Evolutionary conservation across 148 eudicot species (phyloP).

Genomic region (Drosera capensis): DNA sequence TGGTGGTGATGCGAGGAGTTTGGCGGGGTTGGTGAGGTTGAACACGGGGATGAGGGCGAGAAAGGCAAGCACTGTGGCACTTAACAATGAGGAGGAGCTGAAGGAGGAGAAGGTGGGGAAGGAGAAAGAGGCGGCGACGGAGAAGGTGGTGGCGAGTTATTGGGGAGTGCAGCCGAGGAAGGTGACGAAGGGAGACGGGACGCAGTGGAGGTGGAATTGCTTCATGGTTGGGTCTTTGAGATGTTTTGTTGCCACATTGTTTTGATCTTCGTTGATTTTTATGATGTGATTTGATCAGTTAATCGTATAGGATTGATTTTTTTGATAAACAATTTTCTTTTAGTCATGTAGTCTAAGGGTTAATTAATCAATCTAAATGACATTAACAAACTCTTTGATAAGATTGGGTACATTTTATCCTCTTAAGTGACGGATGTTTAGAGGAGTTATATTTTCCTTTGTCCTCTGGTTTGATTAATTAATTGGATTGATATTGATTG

Average conservation of each 20-base stretch:
- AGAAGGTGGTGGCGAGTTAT: conserved; percentile 26
- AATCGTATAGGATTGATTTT: not conserved
- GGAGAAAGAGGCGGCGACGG: conserved; percentile 7
- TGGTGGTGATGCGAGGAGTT: conserved; percentile 10
- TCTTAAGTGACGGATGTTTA: not conserved
- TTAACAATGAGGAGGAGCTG: conserved; percentile 9
- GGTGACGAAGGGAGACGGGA: conserved; percentile 55
- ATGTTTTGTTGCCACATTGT: not conserved
- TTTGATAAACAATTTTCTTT: not conserved
- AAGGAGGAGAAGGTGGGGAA: conserved; percentile 5
- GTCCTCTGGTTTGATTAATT: not conserved
- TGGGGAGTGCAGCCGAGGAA: conserved; percentile 43
- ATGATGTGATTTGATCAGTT: not conserved
- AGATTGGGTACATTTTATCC: too few relatives aligned
- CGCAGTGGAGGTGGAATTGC: conserved; percentile 69
- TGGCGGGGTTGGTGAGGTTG: too few relatives aligned
- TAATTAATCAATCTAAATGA: too few relatives aligned
- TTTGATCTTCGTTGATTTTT: not conserved
- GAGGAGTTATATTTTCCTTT: not conserved
- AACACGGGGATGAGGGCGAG: too few relatives aligned
- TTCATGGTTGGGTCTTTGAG: conserved; percentile 33
- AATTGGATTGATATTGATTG: not conserved
- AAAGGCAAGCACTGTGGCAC: conserved; percentile 23
- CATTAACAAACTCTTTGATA: too few relatives aligned
- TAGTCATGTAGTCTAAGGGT: not conserved